Base-by-base conservation (phyloP, 192 early-diverging fungal species). In the Obelidium mucronatum region DNA sequence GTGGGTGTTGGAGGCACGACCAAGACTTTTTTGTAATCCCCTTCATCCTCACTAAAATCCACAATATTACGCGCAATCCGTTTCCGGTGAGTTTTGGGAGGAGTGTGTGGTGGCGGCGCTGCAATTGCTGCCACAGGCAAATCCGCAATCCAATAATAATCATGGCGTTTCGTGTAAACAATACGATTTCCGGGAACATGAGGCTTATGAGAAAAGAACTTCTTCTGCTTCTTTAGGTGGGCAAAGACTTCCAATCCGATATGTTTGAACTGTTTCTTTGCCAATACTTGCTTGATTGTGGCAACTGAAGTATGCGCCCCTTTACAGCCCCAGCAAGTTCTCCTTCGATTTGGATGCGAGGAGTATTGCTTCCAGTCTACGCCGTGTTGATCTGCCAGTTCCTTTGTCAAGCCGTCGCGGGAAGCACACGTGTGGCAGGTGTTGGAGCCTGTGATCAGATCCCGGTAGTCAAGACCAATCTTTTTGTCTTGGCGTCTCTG, bases 101-200 rank as follows among this genome's bases (percentile, higher is more conserved):
- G 55, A 28, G 22, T 58, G n/a, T n/a, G n/a, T 58, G 55, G 55
- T 8, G 55, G 55, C 5, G 55, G 17, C 8, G 55, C 8, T 26
- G 55, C 24, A 24, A 58, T 58, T 8, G 55, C 55, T 8, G 55
- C 55, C 5, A 31, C 22, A 0, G 55, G 55, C 5, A 58, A 58
- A 58, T 58, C 55, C 11, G 55, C 55, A 8, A 58, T 26, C 55
- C 55, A 58, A 58, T 28, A 58, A 24, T 58, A 58, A 22, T 22
- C 30, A 22, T 8, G 11, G 8, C 26, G 22, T 22, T 26, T 8
- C 11, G 55, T 58, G 24, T 6, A 24, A 24, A 5, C 26, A 24
- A 5, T 26, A 5, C 11, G 55, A 58, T 8, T 22, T 26, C 8
- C 26, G 11, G 44, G 11, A 48, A 58, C 55, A n/a, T n/a, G n/a